phyloP scores from a whole-genome alignment of 176 grass and related monocot genomes.

The Bolboschoenus planiculmis region DNA sequence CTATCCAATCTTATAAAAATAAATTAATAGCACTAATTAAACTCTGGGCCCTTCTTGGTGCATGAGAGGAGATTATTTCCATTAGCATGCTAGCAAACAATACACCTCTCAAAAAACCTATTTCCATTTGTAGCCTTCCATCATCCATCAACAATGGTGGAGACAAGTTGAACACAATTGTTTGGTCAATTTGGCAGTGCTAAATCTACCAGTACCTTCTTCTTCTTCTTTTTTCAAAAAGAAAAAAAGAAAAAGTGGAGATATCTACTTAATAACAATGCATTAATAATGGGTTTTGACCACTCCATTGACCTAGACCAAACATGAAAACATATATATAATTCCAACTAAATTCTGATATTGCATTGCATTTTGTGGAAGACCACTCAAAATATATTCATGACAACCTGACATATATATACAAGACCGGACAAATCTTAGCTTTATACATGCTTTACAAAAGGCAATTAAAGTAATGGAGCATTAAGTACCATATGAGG shows the following conservation, averaged over 20 bases:
- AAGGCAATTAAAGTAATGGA: not conserved
- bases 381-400: not conserved
- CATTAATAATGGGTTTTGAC: not conserved
- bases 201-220: not conserved
- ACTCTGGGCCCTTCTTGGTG: not conserved
- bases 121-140: not conserved
- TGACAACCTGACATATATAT: not conserved
- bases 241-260: no score
- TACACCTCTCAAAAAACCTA: not conserved
- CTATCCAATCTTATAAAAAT: no score
- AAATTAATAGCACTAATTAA: no score
- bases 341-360: not conserved
- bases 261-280: not conserved
- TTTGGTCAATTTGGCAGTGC: not conserved
- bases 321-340: not conserved
- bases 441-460: not conserved
- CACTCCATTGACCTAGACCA: not conserved
- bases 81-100: not conserved
- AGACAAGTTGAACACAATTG: not conserved
- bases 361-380: not conserved
- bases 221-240: not conserved
- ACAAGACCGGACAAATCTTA: not conserved
- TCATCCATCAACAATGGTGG: not conserved
- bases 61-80: not conserved
- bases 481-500: not conserved